Conservation (phyloP, 352 stramenopile species). For the Thalassiosira exigua region DNA sequence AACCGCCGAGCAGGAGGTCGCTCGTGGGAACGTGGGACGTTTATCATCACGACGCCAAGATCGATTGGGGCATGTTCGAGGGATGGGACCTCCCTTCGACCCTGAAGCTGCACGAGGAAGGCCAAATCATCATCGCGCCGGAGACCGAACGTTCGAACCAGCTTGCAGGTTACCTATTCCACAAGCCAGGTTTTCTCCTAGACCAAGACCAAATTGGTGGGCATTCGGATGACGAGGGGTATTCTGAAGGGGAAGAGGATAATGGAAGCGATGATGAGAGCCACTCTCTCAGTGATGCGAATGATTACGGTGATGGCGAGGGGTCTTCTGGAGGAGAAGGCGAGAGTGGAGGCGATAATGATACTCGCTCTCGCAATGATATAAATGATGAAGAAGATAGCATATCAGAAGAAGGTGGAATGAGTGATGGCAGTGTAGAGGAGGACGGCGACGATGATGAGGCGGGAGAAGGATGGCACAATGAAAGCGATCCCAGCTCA, state of each 20-base stretch:
- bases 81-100: conserved; percentile 12
- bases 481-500: too few species aligned
- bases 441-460: background rate
- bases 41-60: conserved; percentile 13
- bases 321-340: background rate
- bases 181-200: too few species aligned
- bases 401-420: background rate
- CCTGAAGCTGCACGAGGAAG: background rate
- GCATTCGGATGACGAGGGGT: too few species aligned
- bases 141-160: background rate
- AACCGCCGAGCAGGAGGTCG: background rate
- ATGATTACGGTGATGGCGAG: background rate
- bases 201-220: too few species aligned
- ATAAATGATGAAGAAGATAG: background rate
- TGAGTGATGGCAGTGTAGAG: too few species aligned
- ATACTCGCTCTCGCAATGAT: background rate
- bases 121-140: background rate
- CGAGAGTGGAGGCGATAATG: background rate
- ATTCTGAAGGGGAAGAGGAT: conserved; percentile 7
- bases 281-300: background rate
- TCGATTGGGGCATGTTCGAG: conserved; percentile 15
- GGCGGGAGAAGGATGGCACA: too few species aligned
- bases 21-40: background rate
- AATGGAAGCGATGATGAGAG: background rate
- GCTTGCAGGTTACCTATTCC: background rate